These are phyloP conservation scores for Phytophthora syringae DNA, from an alignment of 352 stramenopile species.

Conservation along the genomic window DNA sequence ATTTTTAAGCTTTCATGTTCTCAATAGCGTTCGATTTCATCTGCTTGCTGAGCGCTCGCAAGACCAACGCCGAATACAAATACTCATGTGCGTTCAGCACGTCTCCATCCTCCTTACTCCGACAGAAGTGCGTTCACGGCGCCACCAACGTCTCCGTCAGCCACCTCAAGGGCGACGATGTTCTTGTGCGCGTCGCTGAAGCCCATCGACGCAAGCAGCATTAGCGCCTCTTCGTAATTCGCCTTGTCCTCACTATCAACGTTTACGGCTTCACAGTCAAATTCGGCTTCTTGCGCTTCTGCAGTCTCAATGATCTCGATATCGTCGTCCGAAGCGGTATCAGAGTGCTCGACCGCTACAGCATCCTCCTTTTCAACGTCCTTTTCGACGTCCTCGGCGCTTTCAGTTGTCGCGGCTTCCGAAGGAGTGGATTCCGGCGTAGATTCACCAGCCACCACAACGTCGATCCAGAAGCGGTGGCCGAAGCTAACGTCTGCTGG, in stretches of 20 bases:
- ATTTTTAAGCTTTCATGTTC: not conserved
- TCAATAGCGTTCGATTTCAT: not conserved
- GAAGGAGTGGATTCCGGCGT: slow-evolving; percentile 11
- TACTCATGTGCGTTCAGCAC: slow-evolving; percentile 1
- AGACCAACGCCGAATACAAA: slow-evolving; percentile 18
- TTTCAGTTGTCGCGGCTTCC: slow-evolving; percentile 13
- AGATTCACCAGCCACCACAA: slow-evolving; percentile 48
- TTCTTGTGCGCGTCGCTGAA: slow-evolving; percentile 62
- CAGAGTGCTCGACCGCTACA: not conserved
- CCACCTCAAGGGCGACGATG: slow-evolving; percentile 45
- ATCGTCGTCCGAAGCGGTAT: slow-evolving; percentile 38
- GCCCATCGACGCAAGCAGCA: slow-evolving; percentile 63
- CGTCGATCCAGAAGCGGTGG: slow-evolving; percentile 87
- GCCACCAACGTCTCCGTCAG: slow-evolving; percentile 53
- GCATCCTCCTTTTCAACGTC: slow-evolving; percentile 25
- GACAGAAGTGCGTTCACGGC: slow-evolving; percentile 58
- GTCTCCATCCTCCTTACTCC: too few relatives aligned
- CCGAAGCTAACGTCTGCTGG: slow-evolving; percentile 73
- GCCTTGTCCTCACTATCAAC: slow-evolving; percentile 13
- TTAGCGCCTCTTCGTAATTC: slow-evolving; percentile 47
- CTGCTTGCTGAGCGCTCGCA: not conserved
- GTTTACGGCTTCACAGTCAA: not conserved
- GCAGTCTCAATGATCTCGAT: slow-evolving; percentile 44
- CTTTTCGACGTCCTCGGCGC: slow-evolving; percentile 26
- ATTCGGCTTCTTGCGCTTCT: slow-evolving; percentile 37